Conservation (phyloP, 2,329 filamentous ascomycete species). For the Aspergillus sp. region DNA sequence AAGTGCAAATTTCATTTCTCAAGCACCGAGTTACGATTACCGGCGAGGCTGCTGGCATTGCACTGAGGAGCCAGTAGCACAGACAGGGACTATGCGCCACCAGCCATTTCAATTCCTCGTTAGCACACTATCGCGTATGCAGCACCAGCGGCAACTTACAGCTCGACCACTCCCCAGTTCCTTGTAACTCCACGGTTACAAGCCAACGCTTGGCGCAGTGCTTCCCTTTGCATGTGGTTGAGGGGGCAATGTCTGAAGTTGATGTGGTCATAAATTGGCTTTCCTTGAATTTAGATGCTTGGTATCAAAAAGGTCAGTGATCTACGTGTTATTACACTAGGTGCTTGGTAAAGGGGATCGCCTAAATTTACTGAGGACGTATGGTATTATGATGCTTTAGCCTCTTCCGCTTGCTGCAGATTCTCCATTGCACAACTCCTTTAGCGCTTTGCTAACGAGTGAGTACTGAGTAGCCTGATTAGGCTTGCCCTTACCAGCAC, state of each 20-base stretch:
- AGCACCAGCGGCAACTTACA: slow-evolving; percentile 5
- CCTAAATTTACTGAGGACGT: neutral
- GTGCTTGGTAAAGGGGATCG: slow-evolving; percentile 1
- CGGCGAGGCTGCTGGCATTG: neutral
- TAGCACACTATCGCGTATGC: neutral
- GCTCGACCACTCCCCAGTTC: neutral
- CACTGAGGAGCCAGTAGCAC: neutral
- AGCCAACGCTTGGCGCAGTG: neutral
- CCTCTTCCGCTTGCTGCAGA: slow-evolving; percentile 1
- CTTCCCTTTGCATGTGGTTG: neutral
- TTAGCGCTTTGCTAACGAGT: slow-evolving; percentile 5
- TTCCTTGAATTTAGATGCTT: neutral
- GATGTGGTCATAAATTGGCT: neutral
- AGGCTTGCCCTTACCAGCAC: neutral
- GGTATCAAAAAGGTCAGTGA: slow-evolving; percentile 6
- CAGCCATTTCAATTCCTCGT: neutral
- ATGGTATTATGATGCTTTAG: slow-evolving; percentile 1
- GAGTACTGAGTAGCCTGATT: neutral
- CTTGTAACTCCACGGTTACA: neutral
- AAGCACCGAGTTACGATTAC: neutral
- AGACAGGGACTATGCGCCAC: neutral
- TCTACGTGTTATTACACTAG: neutral
- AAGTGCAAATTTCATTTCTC: neutral
- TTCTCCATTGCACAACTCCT: neutral
- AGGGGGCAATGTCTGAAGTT: slow-evolving; percentile 4